Evolutionary conservation across 805 yeast species (phyloP), one percentile per base, ranked within the genome.

Genomic region (Blastobotrys robertii): DNA sequence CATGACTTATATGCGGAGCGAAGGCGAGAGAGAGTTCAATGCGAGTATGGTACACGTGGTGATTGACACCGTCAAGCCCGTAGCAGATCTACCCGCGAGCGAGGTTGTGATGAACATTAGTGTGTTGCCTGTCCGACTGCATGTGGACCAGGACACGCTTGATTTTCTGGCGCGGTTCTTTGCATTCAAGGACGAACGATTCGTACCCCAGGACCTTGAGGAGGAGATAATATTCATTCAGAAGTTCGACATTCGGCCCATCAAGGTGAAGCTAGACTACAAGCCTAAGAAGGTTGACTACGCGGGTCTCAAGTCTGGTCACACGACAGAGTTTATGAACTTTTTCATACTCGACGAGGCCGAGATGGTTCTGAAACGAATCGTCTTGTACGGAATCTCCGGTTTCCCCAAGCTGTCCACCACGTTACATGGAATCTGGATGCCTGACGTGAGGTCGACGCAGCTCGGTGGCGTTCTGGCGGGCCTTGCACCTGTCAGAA

Each of bases 111-210:
- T 85, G 37, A 63, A 68, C 19, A 66, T 79, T 1, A 56, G 68
- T 19, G 62, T 85, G 0, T 64, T 83, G 13, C 98, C 98, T 0
- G 55, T 92, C 36, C 67, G 95, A 41, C 60, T 92, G 11, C 86
- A 85, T 57, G 77, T 92, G 36, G 97, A 92, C 60, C 98, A 92
- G 59, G 97, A 90, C 55, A 84, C 97, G 0, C 66, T 87, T 13
- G 96, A 87, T 44, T 88, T 90, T 50, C 52, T 87, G 29, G 74
- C 77, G 0, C 67, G 96, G 31, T 92, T 86, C 62, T 76, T 82
- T 30, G 87, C 79, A 46, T 92, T 92, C 58, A 80, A 76, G 54
- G 95, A 84, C 54, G 72, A 72, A 3, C 63, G 83, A 11, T 70
- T 77, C n/a, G 69, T 70, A 16, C 44, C 38, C 4, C 46, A 39